phyloP scores from a whole-genome alignment of 2,329 filamentous ascomycete species.

The Penicillium sp. region DNA sequence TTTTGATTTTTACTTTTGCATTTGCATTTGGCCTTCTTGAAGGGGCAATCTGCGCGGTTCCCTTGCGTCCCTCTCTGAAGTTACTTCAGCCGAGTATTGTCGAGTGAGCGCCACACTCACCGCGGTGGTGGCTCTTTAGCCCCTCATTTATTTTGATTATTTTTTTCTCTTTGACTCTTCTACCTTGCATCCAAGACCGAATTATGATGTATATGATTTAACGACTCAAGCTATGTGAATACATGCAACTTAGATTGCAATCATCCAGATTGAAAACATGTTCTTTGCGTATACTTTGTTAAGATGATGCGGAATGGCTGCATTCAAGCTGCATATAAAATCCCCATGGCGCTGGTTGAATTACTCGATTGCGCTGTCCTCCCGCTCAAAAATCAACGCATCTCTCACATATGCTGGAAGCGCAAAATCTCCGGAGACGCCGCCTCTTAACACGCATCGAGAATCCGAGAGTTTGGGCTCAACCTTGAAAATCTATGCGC shows the following conservation, averaged over 20 bases:
- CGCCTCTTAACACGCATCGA: too few relatives aligned
- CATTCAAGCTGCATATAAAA: too few relatives aligned
- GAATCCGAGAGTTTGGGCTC: too few relatives aligned
- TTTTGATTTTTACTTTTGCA: background rate
- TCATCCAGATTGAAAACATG: background rate
- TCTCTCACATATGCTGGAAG: too few relatives aligned
- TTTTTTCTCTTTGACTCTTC: slow-evolving; percentile 3
- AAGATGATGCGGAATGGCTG: too few relatives aligned
- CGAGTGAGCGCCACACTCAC: slow-evolving; percentile 11
- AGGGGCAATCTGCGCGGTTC: background rate
- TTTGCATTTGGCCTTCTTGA: background rate
- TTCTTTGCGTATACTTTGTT: too few relatives aligned
- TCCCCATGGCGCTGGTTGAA: too few relatives aligned
- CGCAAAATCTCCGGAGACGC: too few relatives aligned
- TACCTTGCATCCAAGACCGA: slow-evolving; percentile 2
- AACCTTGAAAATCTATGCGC: background rate
- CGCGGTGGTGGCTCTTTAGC: slow-evolving; percentile 10
- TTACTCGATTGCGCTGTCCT: too few relatives aligned
- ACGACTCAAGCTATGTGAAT: slow-evolving; percentile 3
- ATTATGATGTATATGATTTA: slow-evolving; percentile 6
- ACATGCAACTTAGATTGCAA: background rate
- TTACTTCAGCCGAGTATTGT: background rate
- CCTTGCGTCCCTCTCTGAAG: too few relatives aligned
- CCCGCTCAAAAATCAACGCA: too few relatives aligned
- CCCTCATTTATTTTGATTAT: too few relatives aligned